Evolutionary conservation across 495 filamentous ascomycete species (phyloP).

Genomic region (Rostrohypoxylon terebratum): DNA sequence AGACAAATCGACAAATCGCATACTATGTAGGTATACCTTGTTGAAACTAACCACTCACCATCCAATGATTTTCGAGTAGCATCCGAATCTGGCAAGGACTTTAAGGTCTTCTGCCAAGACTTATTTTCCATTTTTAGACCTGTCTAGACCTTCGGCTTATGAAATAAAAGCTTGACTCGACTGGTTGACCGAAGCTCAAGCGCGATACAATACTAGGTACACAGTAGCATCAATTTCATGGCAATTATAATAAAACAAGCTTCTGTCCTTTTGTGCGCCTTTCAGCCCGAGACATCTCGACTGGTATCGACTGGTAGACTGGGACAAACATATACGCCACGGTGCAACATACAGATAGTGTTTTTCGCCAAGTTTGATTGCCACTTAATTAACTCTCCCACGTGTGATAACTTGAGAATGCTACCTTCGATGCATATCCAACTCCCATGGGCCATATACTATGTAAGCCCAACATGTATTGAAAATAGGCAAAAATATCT

Average conservation of each 20-base stretch:
- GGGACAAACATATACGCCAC: background rate
- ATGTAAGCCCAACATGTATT: background rate
- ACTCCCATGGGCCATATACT: too few relatives aligned
- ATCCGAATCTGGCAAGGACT: conserved; percentile 32
- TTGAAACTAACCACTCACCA: conserved; percentile 3
- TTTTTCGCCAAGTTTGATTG: background rate
- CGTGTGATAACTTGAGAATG: background rate
- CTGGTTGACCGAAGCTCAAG: background rate
- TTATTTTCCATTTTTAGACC: conserved; percentile 27
- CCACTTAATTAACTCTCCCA: background rate
- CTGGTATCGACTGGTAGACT: background rate
- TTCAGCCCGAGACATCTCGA: background rate
- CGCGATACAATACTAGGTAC: background rate
- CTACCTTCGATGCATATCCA: background rate
- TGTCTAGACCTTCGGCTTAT: conserved; percentile 27
- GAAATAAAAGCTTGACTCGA: conserved; percentile 12
- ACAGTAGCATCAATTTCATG: background rate
- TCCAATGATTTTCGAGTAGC: conserved; percentile 29
- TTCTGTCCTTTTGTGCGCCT: background rate
- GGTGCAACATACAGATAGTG: background rate
- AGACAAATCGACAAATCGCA: conserved; percentile 12
- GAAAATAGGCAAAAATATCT: background rate
- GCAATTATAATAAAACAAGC: conserved; percentile 1
- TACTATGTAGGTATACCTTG: background rate
- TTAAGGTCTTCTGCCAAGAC: background rate